Evolutionary conservation across 805 yeast genomes (phyloP), one percentile per base, ranked within the genome.

Genomic region (Yarrowia deformans): DNA sequence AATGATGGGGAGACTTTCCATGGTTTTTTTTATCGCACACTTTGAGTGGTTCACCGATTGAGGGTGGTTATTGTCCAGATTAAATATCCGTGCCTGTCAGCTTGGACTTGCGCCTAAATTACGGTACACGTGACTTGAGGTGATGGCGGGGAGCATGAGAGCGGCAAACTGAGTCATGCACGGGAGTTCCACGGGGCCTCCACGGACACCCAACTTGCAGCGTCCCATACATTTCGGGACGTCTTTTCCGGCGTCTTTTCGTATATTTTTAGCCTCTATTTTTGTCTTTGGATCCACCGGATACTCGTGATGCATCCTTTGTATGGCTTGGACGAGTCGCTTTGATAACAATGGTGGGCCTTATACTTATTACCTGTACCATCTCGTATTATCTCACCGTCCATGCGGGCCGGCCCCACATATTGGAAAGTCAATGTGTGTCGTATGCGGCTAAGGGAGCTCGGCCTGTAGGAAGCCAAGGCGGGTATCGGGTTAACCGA

Each of bases 1-100:
- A 12, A 86, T 72, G 8, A 76, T 61, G 1, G 78, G 78, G 16
- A 76, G 69, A 1, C 73, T 54, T 42, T 73, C 39, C 68, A 63
- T 63, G 14, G 10, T 37, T 14, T 10, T 56, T 23, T n/a, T n/a
- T n/a, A n/a, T n/a, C n/a, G n/a, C n/a, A n/a, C n/a, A 23, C 2
- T 23, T 23, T 2, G 3, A 23, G 29, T 23, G 4, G 29, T 23
- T 23, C 29, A 23, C 29, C 29, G 29, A 23, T 23, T 23, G 29
- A 23, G 4, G 4, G 29, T 23, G 29, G 29, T 23, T 2, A 23
- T 23, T 23, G 29, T 23, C 29, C 29, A 23, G 29, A 23, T 23
- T 23, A 23, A 23, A 23, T 23, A 40, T 40, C 14, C 14, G 3
- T 39, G n/a, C n/a, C n/a, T n/a, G n/a, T n/a, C n/a, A n/a, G n/a